Evolutionary conservation across 352 stramenopile species (phyloP), one percentile per base, ranked within the genome.

Genomic region (Phytopythium delawarense): DNA sequence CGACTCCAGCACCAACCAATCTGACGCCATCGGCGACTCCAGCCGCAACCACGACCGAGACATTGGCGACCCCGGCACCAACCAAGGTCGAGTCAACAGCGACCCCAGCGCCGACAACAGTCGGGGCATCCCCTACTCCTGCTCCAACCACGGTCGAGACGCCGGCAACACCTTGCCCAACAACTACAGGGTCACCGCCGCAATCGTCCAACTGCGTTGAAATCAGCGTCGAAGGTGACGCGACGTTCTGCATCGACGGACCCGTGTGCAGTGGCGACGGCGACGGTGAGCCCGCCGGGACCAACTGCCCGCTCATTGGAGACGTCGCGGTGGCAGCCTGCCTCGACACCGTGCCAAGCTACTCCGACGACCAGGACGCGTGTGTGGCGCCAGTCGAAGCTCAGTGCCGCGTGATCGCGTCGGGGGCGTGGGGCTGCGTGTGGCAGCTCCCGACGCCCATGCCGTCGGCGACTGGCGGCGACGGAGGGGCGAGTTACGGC

Each of bases 211-310:
- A 65, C 2, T 84, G 73, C 63, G 78, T 53, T 1, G 49, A 81
- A 7, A 65, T 82, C 8, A 77, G 69, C 35, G 68, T 84, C 23
- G 63, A 65, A 42, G 59, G 51, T 11, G 76, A 83, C 60, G 76
- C 74, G 25, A 79, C 70, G 0, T 83, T 76, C 56, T 76, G 71
- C 53, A 61, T 83, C 34, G 45, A 64, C 48, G 76, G 72, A 7
- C 55, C 62, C 1, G 23, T 78, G 6, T 85, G 76, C 61, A 70
- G 62, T 30, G 74, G 76, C 21, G 52, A 63, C 4, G 76, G 63
- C 9, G 20, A 42, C 4, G 37, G 52, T 1, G 52, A 65, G 21
- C 76, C 74, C 1, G 48, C 57, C 34, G 74, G 76, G 18, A 63
- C 44, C 25, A 50, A 34, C 48, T 85, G 76, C 34, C 76, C 76